phyloP scores from a whole-genome alignment of 108 stramenopile species.

The Epithemia pelagica region DNA sequence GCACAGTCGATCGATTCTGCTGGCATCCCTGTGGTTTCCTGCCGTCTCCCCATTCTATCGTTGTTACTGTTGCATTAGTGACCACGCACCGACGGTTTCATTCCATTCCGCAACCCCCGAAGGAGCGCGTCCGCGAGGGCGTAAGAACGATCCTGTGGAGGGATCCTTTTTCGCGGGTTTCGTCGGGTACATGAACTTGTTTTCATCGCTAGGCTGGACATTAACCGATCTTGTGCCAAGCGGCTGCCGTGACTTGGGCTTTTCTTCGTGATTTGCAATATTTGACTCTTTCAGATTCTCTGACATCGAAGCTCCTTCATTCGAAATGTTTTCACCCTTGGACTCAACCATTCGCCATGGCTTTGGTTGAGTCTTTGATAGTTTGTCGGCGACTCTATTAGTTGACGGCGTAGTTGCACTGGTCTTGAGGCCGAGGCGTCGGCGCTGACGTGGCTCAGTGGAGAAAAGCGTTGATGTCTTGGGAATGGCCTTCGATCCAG shows the following conservation, averaged over 20 bases:
- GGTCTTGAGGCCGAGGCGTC: background rate
- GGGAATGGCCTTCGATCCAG: background rate
- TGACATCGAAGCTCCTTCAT: background rate
- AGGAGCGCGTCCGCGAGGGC: slow-evolving; percentile 3
- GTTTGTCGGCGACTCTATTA: background rate
- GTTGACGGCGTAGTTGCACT: background rate
- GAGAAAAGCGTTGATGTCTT: background rate
- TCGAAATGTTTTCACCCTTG: background rate
- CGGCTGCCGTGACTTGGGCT: background rate
- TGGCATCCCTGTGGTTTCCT: background rate
- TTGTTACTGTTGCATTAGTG: background rate
- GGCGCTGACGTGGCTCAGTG: background rate
- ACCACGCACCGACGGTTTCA: slow-evolving; percentile 1
- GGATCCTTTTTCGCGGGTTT: background rate
- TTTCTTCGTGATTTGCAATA: background rate
- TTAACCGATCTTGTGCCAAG: background rate
- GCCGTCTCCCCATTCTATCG: background rate
- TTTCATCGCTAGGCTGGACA: slow-evolving; percentile 2
- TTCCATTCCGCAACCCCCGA: background rate
- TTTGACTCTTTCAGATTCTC: background rate
- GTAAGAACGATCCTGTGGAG: background rate
- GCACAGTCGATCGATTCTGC: background rate
- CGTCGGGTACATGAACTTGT: background rate
- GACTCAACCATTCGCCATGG: background rate
- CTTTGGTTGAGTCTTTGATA: background rate